A percentile compares a stretch with the other conserved stretches of the same genome.
phyloP scores from a whole-genome alignment of 2,329 filamentous ascomycete genomes.

The Ceratocystis variospora region DNA sequence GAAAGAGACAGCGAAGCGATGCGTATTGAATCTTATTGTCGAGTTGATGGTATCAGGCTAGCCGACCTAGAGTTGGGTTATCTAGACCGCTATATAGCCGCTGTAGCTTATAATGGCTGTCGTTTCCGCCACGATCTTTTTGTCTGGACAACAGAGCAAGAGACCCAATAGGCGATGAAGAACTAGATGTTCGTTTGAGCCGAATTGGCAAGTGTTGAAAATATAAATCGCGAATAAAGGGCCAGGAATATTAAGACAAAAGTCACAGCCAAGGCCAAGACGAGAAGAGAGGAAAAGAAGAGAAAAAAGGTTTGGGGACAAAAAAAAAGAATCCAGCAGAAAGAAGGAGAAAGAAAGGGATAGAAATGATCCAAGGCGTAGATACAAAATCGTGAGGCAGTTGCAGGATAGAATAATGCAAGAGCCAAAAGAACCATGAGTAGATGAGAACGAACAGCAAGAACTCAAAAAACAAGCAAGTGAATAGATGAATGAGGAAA shows the following conservation, averaged over 20 bases:
- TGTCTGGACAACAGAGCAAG: no score
- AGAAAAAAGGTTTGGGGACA: not conserved
- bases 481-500: not conserved
- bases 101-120: no score
- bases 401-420: slow-evolving; percentile 1
- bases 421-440: not conserved
- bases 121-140: no score
- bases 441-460: not conserved
- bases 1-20: slow-evolving; percentile 2
- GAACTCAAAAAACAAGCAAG: not conserved
- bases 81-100: no score
- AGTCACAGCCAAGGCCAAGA: not conserved
- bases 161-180: no score
- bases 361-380: not conserved
- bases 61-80: not conserved
- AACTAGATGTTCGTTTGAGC: no score
- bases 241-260: no score
- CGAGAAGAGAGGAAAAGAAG: not conserved
- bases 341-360: not conserved
- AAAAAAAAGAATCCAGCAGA: not conserved
- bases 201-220: no score
- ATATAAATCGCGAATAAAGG: no score
- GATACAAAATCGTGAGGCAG: not conserved
- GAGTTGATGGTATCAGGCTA: not conserved
- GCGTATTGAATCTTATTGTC: not conserved